Percentiles rank a stretch among this genome's conserved stretches.
phyloP scores from a whole-genome alignment of 2,329 filamentous ascomycete genomes.

The Talaromyces pinophilus region DNA sequence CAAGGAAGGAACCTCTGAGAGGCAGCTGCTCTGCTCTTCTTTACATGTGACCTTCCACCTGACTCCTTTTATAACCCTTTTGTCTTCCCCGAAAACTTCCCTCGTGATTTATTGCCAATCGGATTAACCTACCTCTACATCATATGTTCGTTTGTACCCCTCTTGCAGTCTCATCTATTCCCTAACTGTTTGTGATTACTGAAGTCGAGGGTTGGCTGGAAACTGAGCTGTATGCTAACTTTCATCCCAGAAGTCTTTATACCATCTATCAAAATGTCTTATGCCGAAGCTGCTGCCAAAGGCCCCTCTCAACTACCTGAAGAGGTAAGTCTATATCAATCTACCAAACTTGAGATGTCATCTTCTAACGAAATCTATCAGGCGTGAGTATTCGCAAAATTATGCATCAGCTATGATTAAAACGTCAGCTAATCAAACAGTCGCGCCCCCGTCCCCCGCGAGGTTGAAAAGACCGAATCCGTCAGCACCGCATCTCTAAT shows the following conservation, averaged over 20 bases:
- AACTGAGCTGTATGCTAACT: slow-evolving; percentile 6
- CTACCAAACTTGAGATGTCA: background rate
- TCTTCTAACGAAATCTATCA: background rate
- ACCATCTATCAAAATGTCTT: slow-evolving; percentile 44
- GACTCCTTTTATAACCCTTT: background rate
- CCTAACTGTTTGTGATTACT: background rate
- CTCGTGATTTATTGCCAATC: background rate
- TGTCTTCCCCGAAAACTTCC: background rate
- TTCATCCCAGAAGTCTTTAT: slow-evolving; percentile 22
- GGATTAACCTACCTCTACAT: background rate
- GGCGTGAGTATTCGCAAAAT: slow-evolving; percentile 18
- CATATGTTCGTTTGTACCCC: slow-evolving; percentile 7
- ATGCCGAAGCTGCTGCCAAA: slow-evolving; percentile 51
- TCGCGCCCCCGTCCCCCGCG: slow-evolving; percentile 43
- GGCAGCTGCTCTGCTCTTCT: background rate
- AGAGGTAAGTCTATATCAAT: slow-evolving; percentile 39
- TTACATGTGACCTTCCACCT: slow-evolving; percentile 11
- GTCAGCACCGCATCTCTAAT: slow-evolving; percentile 48
- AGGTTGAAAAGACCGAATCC: slow-evolving; percentile 42
- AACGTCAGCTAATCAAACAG: slow-evolving; percentile 25
- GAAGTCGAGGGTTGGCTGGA: background rate
- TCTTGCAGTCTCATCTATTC: background rate
- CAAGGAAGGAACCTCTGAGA: slow-evolving; percentile 1
- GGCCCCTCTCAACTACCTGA: slow-evolving; percentile 50
- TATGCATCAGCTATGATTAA: background rate